These are phyloP conservation scores for Odonthalia washingtoniensis DNA, from an alignment of 31 red algal genomes.

Conservation along the genomic window DNA sequence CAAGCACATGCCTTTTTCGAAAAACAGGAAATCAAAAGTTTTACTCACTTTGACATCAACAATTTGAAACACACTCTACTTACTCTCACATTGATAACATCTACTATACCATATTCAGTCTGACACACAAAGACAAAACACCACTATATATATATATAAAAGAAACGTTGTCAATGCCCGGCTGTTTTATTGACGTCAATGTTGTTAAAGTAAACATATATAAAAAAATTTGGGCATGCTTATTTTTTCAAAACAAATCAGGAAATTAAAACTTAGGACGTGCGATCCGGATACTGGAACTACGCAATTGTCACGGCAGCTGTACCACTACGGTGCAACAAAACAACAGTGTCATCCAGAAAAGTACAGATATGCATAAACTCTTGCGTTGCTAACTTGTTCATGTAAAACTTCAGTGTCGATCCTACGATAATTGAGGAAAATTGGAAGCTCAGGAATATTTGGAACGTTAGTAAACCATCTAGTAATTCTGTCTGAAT, in stretches of 20 bases:
- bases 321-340: too few species aligned
- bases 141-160: constrained; percentile 52
- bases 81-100: constrained; percentile 82
- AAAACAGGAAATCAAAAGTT: constrained; percentile 89
- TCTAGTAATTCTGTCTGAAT: too few species aligned
- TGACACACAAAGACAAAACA: not conserved
- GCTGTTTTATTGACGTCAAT: constrained; percentile 85
- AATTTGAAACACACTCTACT: constrained; percentile 86
- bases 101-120: constrained; percentile 63
- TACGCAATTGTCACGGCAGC: too few species aligned
- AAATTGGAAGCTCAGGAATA: too few species aligned
- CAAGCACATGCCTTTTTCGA: constrained; percentile 85
- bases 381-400: too few species aligned
- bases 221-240: constrained; percentile 88
- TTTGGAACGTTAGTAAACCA: too few species aligned
- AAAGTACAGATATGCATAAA: too few species aligned
- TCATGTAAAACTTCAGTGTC: too few species aligned
- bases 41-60: constrained; percentile 84
- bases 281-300: constrained; percentile 80
- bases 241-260: constrained; percentile 88
- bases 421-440: too few species aligned
- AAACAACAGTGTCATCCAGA: too few species aligned
- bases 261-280: constrained; percentile 60
- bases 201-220: constrained; percentile 78
- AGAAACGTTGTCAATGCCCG: constrained; percentile 81